phyloP scores from a whole-genome alignment of 306 rosid genomes.

The Vachellia collinsii region DNA sequence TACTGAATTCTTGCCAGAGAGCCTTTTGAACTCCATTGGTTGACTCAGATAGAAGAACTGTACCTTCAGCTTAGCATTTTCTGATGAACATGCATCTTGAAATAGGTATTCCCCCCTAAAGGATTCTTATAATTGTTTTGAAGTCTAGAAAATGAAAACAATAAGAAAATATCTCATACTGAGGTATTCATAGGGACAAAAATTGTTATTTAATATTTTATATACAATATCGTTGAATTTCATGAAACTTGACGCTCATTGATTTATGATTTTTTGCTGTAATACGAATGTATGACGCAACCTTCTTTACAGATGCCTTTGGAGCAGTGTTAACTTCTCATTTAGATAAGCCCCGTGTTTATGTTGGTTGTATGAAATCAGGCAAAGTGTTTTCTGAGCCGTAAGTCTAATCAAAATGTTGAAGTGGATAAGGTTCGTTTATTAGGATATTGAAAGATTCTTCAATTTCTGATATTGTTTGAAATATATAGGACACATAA shows the following conservation, averaged over 20 bases:
- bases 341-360: slow-evolving; percentile 62
- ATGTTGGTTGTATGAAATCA: slow-evolving; percentile 85
- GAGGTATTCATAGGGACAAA: neutral
- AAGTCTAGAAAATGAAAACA: slow-evolving; percentile 20
- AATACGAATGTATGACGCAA: slow-evolving; percentile 31
- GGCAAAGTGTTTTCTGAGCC: slow-evolving; percentile 75
- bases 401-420: slow-evolving; percentile 49
- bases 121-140: neutral
- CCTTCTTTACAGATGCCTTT: slow-evolving; percentile 59
- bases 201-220: neutral
- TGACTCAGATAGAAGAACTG: neutral
- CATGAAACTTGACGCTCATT: slow-evolving; percentile 20
- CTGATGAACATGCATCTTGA: neutral
- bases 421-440: slow-evolving; percentile 29
- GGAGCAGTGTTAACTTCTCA: slow-evolving; percentile 60
- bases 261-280: slow-evolving; percentile 12
- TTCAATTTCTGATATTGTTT: slow-evolving; percentile 25
- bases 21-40: neutral
- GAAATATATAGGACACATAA: slow-evolving; percentile 56
- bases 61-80: neutral
- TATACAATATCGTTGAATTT: neutral
- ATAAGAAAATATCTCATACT: neutral
- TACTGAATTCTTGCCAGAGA: neutral
- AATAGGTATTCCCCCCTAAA: neutral
- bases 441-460: slow-evolving; percentile 9